These are phyloP conservation scores for Aspergillus sclerotioniger DNA, from an alignment of 495 filamentous ascomycete genomes.

Conservation along the genomic window DNA sequence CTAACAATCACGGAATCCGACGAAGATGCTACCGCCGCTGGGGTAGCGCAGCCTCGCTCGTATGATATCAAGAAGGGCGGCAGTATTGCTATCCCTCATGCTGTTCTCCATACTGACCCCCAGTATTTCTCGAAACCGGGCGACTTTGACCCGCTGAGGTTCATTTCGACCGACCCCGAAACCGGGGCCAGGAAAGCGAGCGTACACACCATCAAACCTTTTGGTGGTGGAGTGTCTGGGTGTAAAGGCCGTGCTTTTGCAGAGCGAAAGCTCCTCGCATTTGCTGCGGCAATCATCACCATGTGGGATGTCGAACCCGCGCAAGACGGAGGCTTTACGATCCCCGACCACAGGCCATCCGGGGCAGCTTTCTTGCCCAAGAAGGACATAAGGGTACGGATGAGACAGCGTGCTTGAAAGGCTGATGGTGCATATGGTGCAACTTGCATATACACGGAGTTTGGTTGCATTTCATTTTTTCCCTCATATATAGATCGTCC, in stretches of 20 bases:
- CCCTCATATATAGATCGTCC: neutral
- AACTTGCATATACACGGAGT: conserved; percentile 5
- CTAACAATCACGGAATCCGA: conserved; percentile 43
- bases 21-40: conserved; percentile 32
- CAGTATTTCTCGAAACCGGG: conserved; percentile 47
- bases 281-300: conserved; percentile 46
- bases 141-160: conserved; percentile 52
- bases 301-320: conserved; percentile 53
- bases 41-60: conserved; percentile 27
- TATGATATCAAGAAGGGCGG: conserved; percentile 51
- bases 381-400: conserved; percentile 35
- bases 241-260: conserved; percentile 51
- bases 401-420: conserved; percentile 31
- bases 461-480: neutral
- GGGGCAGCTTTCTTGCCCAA: conserved; percentile 38
- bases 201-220: conserved; percentile 36
- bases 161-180: conserved; percentile 42
- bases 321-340: conserved; percentile 23
- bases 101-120: conserved; percentile 49
- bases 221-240: conserved; percentile 44
- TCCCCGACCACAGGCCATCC: conserved; percentile 33
- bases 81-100: conserved; percentile 48
- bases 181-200: conserved; percentile 27
- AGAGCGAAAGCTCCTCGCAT: conserved; percentile 48
- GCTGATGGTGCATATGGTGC: neutral